phyloP scores from a whole-genome alignment of 2,329 filamentous ascomycete genomes.

The Exutisphaerella laricina region DNA sequence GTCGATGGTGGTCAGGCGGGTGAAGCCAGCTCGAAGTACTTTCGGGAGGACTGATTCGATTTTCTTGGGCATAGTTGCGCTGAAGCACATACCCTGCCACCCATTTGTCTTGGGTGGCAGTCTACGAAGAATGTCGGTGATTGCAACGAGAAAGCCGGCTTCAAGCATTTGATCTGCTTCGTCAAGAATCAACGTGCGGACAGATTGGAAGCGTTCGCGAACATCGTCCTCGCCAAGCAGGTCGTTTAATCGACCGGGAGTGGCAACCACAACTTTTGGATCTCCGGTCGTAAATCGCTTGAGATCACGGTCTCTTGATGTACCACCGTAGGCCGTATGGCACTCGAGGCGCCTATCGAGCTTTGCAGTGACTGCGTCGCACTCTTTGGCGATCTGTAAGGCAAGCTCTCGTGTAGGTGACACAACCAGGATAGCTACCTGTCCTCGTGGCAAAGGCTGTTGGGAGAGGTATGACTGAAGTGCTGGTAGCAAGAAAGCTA shows the following conservation, averaged over 20 bases:
- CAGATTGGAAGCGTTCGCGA: conserved; percentile 42
- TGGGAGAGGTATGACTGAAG: conserved; percentile 75
- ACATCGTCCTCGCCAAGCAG: conserved; percentile 65
- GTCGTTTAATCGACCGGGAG: conserved; percentile 79
- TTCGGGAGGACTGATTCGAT: conserved; percentile 42
- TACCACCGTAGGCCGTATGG: conserved; percentile 61
- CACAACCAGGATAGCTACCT: conserved; percentile 83
- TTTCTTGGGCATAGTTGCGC: conserved; percentile 42
- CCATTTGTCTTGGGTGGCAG: conserved; percentile 47
- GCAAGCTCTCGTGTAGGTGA: conserved; percentile 66
- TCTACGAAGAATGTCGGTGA: conserved; percentile 47
- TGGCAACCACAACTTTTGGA: conserved; percentile 81
- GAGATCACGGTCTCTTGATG: conserved; percentile 78
- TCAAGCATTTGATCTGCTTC: conserved; percentile 85
- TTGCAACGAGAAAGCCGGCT: conserved; percentile 49
- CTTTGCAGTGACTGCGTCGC: conserved; percentile 82
- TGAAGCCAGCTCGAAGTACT: conserved; percentile 41
- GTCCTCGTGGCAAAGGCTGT: conserved; percentile 65
- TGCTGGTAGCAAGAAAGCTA: conserved; percentile 83
- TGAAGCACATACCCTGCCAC: conserved; percentile 49
- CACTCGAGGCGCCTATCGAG: conserved; percentile 71
- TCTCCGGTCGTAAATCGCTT: conserved; percentile 61
- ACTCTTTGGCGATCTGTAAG: conserved; percentile 61
- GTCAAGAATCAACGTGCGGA: conserved; percentile 43
- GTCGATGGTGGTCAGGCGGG: conserved; percentile 41